These are phyloP conservation scores for Thraustochytrium sp. DNA, from an alignment of 352 stramenopile genomes.

Conservation along the genomic window DNA sequence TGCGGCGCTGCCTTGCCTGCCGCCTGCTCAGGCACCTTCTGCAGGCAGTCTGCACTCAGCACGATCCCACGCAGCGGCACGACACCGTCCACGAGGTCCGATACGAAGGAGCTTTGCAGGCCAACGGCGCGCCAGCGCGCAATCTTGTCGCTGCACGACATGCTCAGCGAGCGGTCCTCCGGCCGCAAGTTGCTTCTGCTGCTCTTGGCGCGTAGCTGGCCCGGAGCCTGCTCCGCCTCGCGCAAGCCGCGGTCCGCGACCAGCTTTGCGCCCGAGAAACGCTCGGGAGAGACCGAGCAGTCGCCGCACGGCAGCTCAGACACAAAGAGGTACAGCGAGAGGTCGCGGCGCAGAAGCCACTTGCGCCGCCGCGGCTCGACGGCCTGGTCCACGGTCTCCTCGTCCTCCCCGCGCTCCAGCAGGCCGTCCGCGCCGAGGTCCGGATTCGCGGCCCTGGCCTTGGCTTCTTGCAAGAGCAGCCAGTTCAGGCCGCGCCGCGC, in stretches of 20 bases:
- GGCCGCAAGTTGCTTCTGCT: not conserved
- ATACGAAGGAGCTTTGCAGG: not conserved
- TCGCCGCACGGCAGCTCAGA: slow-evolving; percentile 24
- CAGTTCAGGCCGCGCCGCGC: not conserved
- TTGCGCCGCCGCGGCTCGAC: too few relatives aligned
- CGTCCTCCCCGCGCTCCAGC: not conserved
- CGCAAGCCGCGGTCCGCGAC: not conserved
- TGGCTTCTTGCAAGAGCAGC: not conserved
- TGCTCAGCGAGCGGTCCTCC: not conserved
- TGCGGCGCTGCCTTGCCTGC: not conserved
- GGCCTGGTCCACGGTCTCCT: not conserved
- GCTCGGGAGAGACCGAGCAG: not conserved
- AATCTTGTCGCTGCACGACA: slow-evolving; percentile 32
- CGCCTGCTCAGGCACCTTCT: not conserved
- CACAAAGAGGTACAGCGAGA: slow-evolving; percentile 13
- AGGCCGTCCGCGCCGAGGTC: not conserved
- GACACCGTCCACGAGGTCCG: not conserved
- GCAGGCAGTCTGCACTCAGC: not conserved
- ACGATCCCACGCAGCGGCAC: not conserved
- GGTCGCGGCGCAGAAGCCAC: not conserved
- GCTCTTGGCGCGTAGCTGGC: not conserved
- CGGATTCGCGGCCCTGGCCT: not conserved
- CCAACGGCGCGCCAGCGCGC: not conserved
- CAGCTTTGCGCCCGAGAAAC: slow-evolving; percentile 8
- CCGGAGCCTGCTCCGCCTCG: not conserved